phyloP scores from a whole-genome alignment of 2,329 filamentous ascomycete genomes.

The Parastagonospora avenae region DNA sequence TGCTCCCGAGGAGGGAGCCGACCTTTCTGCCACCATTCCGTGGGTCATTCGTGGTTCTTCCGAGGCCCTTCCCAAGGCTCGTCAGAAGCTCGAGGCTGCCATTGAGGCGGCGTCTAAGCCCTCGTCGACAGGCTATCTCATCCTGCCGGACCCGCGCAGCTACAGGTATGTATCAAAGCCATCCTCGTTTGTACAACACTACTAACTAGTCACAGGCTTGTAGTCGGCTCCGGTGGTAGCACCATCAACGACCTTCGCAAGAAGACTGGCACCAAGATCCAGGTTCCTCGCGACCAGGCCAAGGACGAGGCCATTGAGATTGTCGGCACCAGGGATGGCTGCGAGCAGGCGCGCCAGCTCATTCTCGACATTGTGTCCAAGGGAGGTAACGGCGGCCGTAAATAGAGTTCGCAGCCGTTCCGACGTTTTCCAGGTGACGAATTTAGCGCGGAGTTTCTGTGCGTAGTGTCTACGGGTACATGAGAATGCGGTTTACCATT shows the following conservation, averaged over 20 bases:
- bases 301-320: constrained; percentile 87
- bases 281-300: constrained; percentile 82
- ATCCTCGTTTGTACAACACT: neutral
- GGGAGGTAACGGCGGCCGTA: constrained; percentile 33
- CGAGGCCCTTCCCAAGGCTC: constrained; percentile 83
- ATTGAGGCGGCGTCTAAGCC: constrained; percentile 73
- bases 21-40: constrained; percentile 66
- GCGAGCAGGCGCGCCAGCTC: constrained; percentile 85
- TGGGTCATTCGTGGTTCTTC: constrained; percentile 84
- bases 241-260: constrained; percentile 93
- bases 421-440: neutral
- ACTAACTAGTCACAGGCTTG: constrained; percentile 58
- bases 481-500: neutral
- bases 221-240: constrained; percentile 86
- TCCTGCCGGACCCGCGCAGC: constrained; percentile 84
- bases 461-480: neutral
- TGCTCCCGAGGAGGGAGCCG: constrained; percentile 56
- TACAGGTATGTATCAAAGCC: constrained; percentile 59
- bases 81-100: constrained; percentile 72
- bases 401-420: constrained; percentile 8
- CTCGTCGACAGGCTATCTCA: constrained; percentile 80
- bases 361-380: constrained; percentile 77
- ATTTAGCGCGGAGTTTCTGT: constrained; percentile 6
- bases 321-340: constrained; percentile 75
- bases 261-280: constrained; percentile 91